Percentiles rank a stretch among this genome's conserved stretches.
Conservation (phyloP, 2,329 filamentous ascomycete species). For the Exutisphaerella laricina region DNA sequence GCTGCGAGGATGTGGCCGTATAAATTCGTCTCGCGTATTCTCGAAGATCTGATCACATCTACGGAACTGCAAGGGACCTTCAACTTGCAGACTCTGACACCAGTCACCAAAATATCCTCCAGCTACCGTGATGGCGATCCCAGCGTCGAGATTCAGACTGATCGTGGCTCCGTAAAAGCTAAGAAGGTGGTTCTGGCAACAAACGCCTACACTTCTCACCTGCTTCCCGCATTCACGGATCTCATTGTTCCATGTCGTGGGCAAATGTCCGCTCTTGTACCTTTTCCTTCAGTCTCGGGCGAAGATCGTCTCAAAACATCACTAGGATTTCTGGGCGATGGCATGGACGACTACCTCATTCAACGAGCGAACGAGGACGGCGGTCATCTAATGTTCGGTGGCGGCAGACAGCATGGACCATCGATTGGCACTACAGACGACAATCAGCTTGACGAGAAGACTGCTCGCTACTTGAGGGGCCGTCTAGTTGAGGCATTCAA, state of each 20-base stretch:
- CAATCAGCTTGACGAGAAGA: slow-evolving; percentile 49
- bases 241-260: slow-evolving; percentile 73
- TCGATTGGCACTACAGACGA: slow-evolving; percentile 58
- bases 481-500: slow-evolving; percentile 35
- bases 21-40: slow-evolving; percentile 68
- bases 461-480: slow-evolving; percentile 52
- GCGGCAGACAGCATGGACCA: slow-evolving; percentile 56
- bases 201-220: slow-evolving; percentile 75
- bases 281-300: slow-evolving; percentile 40
- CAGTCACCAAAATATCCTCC: slow-evolving; percentile 42
- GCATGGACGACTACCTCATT: slow-evolving; percentile 65
- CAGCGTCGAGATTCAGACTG: slow-evolving; percentile 46
- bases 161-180: slow-evolving; percentile 63
- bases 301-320: slow-evolving; percentile 48
- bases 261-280: slow-evolving; percentile 62
- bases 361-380: slow-evolving; percentile 53
- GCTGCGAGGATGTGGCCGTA: slow-evolving; percentile 77
- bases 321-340: slow-evolving; percentile 59
- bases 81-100: slow-evolving; percentile 71
- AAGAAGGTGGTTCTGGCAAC: slow-evolving; percentile 67
- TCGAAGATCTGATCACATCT: slow-evolving; percentile 53
- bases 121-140: slow-evolving; percentile 2
- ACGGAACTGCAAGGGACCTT: slow-evolving; percentile 40
- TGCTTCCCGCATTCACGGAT: slow-evolving; percentile 63
- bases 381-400: slow-evolving; percentile 64